Base-by-base conservation (phyloP, 768 basidiomycete genomes). In the Auricularia sp. region DNA sequence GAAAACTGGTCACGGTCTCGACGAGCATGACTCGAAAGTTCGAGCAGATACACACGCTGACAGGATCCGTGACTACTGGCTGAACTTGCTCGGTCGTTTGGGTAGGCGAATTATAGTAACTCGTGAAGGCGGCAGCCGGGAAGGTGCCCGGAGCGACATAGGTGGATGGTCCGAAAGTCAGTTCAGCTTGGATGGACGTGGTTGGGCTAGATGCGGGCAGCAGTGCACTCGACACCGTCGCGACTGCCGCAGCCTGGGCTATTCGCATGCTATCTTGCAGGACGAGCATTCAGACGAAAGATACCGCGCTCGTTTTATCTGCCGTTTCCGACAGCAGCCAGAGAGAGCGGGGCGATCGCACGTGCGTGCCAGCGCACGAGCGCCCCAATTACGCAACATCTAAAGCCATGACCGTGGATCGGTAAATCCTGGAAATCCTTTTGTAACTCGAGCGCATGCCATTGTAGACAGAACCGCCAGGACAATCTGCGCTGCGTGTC, bases 41-140 rank as follows among this genome's bases (percentile, higher is more conserved):
- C 74, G 61, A 61, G 88, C 88, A 34, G 81, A 80, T 42, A 42
- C 39, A 42, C 39, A 42, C 39, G 39, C 39, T 42, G 36, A 89
- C 81, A 8, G 87, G 85, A 71, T 91, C 88, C 14, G 87, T 83
- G 43, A 91, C 81, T 65, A 89, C 79, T n/a, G 88, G 89, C 73
- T 91, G 89, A 3, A 84, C 84, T 71, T 91, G 89, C 0, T 79
- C 83, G 12, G 82, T 81, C 2, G 89, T 90, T 36, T 83, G 85
- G 1, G 87, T 90, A 36, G 89, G 87, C 67, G 81, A 74, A 72
- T 89, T 90, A 75, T 85, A 88, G 72, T 90, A 91, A 62, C 77
- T 71, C n/a, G 77, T 70, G 72, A 84, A 91, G 44, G 80, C 74
- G 4, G 85, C 81, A 1, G 87, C 87, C 1, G 88, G 87, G 71